A percentile compares a stretch with the other conserved stretches of the same genome.
These are phyloP conservation scores for Cladosporium sp. DNA, from an alignment of 2,329 filamentous ascomycete genomes.

Conservation along the genomic window DNA sequence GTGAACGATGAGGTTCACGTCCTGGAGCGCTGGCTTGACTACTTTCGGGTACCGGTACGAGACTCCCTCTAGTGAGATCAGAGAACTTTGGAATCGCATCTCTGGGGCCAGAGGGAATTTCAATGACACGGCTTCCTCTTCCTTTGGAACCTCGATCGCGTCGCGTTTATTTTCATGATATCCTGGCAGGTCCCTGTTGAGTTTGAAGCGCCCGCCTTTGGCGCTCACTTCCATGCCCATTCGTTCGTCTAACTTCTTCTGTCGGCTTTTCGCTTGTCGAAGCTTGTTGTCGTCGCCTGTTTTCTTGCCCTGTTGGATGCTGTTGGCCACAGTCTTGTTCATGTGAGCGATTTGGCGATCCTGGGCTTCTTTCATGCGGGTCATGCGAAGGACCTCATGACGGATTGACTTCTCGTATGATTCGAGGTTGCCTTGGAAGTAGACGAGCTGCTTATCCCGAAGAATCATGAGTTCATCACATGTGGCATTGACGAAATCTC, in stretches of 20 bases:
- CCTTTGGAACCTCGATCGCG: slow-evolving; percentile 66
- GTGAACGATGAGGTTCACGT: slow-evolving; percentile 64
- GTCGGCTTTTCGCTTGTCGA: slow-evolving; percentile 75
- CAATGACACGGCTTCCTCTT: slow-evolving; percentile 36
- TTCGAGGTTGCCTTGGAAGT: slow-evolving; percentile 70
- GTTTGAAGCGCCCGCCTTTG: slow-evolving; percentile 71
- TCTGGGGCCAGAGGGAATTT: slow-evolving; percentile 52
- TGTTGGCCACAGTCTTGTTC: slow-evolving; percentile 69
- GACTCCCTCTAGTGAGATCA: slow-evolving; percentile 67
- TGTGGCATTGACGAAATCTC: slow-evolving; percentile 71
- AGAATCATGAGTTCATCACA: slow-evolving; percentile 72
- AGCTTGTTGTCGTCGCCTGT: slow-evolving; percentile 81
- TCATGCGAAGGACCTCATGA: slow-evolving; percentile 48
- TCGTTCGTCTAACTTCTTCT: slow-evolving; percentile 78
- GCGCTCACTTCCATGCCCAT: slow-evolving; percentile 71
- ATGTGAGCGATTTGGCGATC: slow-evolving; percentile 77
- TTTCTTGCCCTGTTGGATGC: slow-evolving; percentile 68
- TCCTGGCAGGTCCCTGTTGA: slow-evolving; percentile 67
- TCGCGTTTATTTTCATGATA: slow-evolving; percentile 55
- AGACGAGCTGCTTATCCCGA: slow-evolving; percentile 64
- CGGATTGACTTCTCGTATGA: slow-evolving; percentile 53
- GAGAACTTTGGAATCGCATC: slow-evolving; percentile 63
- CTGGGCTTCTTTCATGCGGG: slow-evolving; percentile 74
- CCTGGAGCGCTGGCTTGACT: slow-evolving; percentile 50
- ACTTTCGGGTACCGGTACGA: slow-evolving; percentile 56